Evolutionary conservation across 2,329 filamentous ascomycete species (phyloP), one percentile per base, ranked within the genome.

Genomic region (Dothistroma pini): DNA sequence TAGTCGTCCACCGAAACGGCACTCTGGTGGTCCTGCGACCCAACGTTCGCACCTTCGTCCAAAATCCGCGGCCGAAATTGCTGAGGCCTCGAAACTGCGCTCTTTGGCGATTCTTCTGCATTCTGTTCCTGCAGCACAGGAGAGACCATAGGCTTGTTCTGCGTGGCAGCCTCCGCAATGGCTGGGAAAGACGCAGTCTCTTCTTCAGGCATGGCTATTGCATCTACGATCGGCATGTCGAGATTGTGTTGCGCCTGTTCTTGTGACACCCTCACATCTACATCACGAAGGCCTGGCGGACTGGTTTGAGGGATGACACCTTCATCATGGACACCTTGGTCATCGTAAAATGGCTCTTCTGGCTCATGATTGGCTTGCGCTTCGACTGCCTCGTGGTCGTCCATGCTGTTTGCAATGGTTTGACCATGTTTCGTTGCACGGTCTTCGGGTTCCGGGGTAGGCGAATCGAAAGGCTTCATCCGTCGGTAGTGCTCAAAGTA

Each of bases 401-500:
- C 5, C 8, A 19, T 19, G n/a, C 8, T n/a, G 41, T n/a, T 19
- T 3, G 14, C n/a, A 11, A 1, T 35, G 5, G 31, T 2, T 35
- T 32, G 29, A n/a, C 9, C 25, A 9, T 25, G 48, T 22, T 19
- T 32, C n/a, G n/a, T 6, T n/a, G 51, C 11, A 21, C n/a, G 12
- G 2, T 29, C 51, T 29, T 53, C 51, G 3, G 51, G 51, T 31
- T 53, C 51, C 21, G 66, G 63, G 7, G 68, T 68, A 1, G 64
- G 59, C 12, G 64, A 66, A 55, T 68, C 63, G 22, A 69, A 61
- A 22, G 67, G 66, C 60, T 67, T 68, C 66, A 71, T 64, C 29
- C 69, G 62, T n/a, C 68, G 69, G 57, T 72, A 69, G 19, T 63
- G 64, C 50, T 69, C 67, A 44, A 63, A 69, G 57, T 72, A 73